Conservation (phyloP, 768 basidiomycete species). For the Gautieria morchelliformis region DNA sequence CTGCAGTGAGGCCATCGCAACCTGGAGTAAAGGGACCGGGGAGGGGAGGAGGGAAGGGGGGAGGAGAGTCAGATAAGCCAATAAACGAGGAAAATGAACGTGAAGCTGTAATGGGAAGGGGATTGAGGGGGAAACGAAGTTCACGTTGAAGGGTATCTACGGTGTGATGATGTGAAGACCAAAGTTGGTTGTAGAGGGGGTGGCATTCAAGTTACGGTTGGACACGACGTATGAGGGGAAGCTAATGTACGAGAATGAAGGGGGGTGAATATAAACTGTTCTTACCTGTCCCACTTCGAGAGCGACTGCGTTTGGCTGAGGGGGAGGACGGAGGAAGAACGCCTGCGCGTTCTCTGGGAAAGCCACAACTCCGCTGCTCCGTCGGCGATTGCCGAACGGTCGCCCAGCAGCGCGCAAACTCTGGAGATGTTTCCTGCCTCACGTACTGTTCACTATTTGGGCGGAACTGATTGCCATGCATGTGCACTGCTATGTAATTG, state of each 20-base stretch:
- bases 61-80: neutral
- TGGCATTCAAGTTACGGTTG: too few relatives aligned
- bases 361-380: slow-evolving; percentile 1
- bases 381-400: neutral
- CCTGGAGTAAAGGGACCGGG: neutral
- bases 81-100: neutral
- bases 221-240: neutral
- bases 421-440: too few relatives aligned
- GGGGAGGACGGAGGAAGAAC: neutral
- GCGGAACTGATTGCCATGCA: too few relatives aligned
- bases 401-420: too few relatives aligned
- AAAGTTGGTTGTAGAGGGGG: too few relatives aligned
- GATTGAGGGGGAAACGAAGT: neutral
- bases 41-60: slow-evolving; percentile 1
- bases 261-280: neutral
- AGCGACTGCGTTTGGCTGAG: too few relatives aligned
- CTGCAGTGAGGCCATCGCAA: slow-evolving; percentile 1
- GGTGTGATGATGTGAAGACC: neutral
- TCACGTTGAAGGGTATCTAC: neutral
- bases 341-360: neutral
- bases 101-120: neutral
- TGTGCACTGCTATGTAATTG: too few relatives aligned
- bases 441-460: too few relatives aligned
- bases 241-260: neutral
- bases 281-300: too few relatives aligned